Evolutionary conservation across 2,329 filamentous ascomycete genomes (phyloP).

Genomic region (Aspergillus alliaceus): DNA sequence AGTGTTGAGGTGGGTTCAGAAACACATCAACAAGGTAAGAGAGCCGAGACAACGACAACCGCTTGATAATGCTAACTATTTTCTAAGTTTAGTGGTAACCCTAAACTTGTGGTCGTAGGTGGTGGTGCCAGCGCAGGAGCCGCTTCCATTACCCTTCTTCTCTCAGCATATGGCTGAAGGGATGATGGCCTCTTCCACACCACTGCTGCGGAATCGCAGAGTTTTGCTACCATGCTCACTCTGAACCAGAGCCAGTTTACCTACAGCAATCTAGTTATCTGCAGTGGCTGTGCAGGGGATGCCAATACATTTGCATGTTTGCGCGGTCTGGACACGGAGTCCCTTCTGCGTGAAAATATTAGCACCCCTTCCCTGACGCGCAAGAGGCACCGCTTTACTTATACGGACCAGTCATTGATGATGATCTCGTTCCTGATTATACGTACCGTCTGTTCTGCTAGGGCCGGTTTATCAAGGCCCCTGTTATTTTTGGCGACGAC

Average conservation of each 20-base stretch:
- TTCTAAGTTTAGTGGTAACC: conserved; percentile 66
- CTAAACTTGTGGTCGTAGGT: conserved; percentile 65
- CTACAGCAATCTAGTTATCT: conserved; percentile 52
- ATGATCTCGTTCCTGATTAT: conserved; percentile 51
- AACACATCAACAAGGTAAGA: conserved; percentile 57
- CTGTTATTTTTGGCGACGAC: conserved; percentile 58
- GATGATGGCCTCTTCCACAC: conserved; percentile 53
- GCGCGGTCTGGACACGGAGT: conserved; percentile 43
- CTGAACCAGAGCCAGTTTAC: conserved; percentile 51
- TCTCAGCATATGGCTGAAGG: conserved; percentile 55
- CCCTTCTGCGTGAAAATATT: conserved; percentile 49
- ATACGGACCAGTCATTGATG: conserved; percentile 54
- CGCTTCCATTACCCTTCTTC: conserved; percentile 62
- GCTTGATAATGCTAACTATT: not conserved
- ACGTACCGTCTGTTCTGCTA: conserved; percentile 50
- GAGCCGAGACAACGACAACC: not conserved
- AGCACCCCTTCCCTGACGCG: conserved; percentile 49
- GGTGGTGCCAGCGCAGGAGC: conserved; percentile 70
- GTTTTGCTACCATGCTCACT: conserved; percentile 51
- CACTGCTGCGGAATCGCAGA: conserved; percentile 56
- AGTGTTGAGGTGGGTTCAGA: conserved; percentile 68
- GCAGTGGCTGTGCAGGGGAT: conserved; percentile 47
- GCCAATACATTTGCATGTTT: conserved; percentile 51
- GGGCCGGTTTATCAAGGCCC: conserved; percentile 53
- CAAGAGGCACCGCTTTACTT: conserved; percentile 47